These are phyloP conservation scores for Heterobasidion occidentale DNA, from an alignment of 1,284 basidiomycete genomes.

Conservation along the genomic window DNA sequence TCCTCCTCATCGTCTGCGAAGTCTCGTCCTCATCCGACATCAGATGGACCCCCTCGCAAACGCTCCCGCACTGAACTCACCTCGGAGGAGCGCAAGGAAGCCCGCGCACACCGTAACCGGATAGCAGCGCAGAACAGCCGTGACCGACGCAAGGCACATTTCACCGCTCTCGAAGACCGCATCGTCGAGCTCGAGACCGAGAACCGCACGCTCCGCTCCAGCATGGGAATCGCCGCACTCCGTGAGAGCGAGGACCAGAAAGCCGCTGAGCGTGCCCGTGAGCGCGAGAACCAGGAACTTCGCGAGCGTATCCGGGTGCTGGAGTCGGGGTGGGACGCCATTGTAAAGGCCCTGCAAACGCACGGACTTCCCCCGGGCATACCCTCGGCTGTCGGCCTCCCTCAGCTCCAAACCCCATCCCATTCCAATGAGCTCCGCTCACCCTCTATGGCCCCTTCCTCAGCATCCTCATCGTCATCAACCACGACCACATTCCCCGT, in stretches of 20 bases:
- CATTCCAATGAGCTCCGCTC: constrained; percentile 15
- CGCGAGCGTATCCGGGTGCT: constrained; percentile 67
- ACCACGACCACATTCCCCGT: constrained; percentile 24
- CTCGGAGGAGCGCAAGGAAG: constrained; percentile 73
- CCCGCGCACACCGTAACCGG: constrained; percentile 74
- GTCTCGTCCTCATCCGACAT: constrained; percentile 6
- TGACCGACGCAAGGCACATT: constrained; percentile 75
- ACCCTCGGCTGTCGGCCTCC: constrained; percentile 14
- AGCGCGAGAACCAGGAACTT: constrained; percentile 67
- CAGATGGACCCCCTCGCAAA: constrained; percentile 49
- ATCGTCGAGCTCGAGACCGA: constrained; percentile 38
- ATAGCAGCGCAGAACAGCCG: constrained; percentile 82
- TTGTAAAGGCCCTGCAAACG: constrained; percentile 64
- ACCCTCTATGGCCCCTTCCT: constrained; percentile 16
- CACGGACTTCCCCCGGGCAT: constrained; percentile 45
- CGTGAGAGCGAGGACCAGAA: constrained; percentile 22
- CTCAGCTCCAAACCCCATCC: constrained; percentile 8
- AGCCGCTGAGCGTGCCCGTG: constrained; percentile 38
- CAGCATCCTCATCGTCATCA: constrained; percentile 20
- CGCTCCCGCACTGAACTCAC: constrained; percentile 53
- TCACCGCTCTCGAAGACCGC: constrained; percentile 35
- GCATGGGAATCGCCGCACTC: constrained; percentile 23
- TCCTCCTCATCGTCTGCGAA: constrained; percentile 21
- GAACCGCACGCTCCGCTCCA: constrained; percentile 34
- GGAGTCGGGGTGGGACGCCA: constrained; percentile 72